Conservation (phyloP, 2,329 filamentous ascomycete species). For the Aureobasidium musti region DNA sequence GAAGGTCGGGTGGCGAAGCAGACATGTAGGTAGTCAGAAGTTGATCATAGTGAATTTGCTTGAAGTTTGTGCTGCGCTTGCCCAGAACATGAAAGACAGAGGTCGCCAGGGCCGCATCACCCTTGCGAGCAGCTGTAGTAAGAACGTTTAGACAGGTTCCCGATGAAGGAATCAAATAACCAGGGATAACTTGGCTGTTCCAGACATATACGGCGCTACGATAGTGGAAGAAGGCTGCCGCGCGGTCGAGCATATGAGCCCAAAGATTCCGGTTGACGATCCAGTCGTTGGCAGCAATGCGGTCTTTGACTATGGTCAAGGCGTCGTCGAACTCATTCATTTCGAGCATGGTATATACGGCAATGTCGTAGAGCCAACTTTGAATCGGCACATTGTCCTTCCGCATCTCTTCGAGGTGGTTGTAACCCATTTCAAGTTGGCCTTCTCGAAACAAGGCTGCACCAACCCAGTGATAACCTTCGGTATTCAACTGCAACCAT, state of each 20-base stretch:
- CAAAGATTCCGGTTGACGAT: conserved; percentile 61
- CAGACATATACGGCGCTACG: conserved; percentile 70
- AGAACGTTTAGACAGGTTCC: conserved; percentile 69
- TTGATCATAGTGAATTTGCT: conserved; percentile 74
- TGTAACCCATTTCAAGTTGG: conserved; percentile 77
- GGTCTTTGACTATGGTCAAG: conserved; percentile 64
- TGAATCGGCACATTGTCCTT: conserved; percentile 58
- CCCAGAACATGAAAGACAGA: conserved; percentile 68
- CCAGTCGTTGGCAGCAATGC: conserved; percentile 48
- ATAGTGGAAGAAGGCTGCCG: conserved; percentile 61
- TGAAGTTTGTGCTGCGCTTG: conserved; percentile 59
- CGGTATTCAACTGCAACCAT: conserved; percentile 66
- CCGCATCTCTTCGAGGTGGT: conserved; percentile 67
- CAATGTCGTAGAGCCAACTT: conserved; percentile 75
- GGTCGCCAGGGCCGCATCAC: conserved; percentile 68
- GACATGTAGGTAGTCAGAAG: conserved; percentile 70
- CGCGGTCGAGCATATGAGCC: conserved; percentile 73
- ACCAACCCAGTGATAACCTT: conserved; percentile 67
- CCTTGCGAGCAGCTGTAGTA: conserved; percentile 67
- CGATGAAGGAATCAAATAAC: conserved; percentile 63
- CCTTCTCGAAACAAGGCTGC: conserved; percentile 77
- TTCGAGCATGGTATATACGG: conserved; percentile 72
- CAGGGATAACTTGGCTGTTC: conserved; percentile 63
- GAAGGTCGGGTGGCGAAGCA: conserved; percentile 57
- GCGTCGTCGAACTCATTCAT: conserved; percentile 76